Conservation (phyloP, 2,329 filamentous ascomycete genomes). For the Davidsoniella virescens region DNA sequence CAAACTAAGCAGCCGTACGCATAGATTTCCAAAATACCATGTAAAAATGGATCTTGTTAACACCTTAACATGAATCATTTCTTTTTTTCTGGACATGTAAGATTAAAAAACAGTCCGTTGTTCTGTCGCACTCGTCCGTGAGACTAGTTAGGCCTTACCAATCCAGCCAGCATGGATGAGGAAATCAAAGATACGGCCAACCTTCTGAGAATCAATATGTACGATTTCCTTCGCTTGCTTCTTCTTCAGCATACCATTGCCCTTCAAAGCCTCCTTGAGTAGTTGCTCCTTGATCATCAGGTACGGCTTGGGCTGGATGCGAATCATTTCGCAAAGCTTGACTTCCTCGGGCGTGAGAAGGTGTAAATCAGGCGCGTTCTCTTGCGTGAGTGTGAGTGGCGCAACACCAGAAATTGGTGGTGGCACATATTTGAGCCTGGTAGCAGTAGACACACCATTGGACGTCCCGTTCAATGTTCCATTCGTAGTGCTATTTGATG, state of each 20-base stretch:
- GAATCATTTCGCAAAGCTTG: constrained; percentile 69
- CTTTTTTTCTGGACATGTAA: no score
- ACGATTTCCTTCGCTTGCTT: constrained; percentile 83
- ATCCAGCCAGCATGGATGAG: constrained; percentile 90
- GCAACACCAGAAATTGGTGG: constrained; percentile 44
- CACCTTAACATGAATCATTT: no score
- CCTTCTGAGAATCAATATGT: constrained; percentile 68
- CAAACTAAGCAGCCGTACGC: no score
- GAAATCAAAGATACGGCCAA: constrained; percentile 79
- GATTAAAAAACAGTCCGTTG: no score
- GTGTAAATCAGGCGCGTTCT: constrained; percentile 68
- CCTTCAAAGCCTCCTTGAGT: constrained; percentile 79
- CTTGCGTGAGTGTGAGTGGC: constrained; percentile 52
- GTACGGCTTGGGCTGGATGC: constrained; percentile 87
- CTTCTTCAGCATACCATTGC: constrained; percentile 78
- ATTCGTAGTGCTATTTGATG: constrained; percentile 35
- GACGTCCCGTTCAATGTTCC: constrained; percentile 23
- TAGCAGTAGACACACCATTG: constrained; percentile 21
- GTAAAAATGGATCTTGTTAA: no score
- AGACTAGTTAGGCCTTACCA: constrained; percentile 47
- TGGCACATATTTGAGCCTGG: constrained; percentile 34
- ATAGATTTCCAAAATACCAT: no score
- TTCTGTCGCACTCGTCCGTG: no score
- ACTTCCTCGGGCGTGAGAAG: constrained; percentile 70
- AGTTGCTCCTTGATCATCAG: constrained; percentile 85